Base-by-base conservation (phyloP, 371 early-diverging fungal genomes). In the Circinella minor region DNA sequence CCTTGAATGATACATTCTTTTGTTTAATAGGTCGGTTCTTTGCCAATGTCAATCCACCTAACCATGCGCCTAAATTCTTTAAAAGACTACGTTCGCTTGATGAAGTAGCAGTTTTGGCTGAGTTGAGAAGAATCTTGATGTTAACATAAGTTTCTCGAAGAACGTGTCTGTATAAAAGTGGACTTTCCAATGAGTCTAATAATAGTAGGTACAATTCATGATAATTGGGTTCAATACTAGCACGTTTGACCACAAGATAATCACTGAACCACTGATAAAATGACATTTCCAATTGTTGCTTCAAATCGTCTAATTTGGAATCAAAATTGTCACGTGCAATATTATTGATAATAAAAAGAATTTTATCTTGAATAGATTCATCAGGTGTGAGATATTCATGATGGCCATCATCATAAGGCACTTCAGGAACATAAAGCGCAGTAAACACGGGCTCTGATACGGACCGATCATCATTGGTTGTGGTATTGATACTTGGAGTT, bases 341-440 rank as follows among this genome's bases (percentile, higher is more conserved):
- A 73, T 99, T 99, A 82, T 99, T 99, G 74, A 99, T 89, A 36
- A 95, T 94, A 77, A 99, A 99, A 55, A 97, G 86, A 46, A 99
- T 92, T 82, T 95, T 95, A 74, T 98, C 98, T 76, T 94, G 93
- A 5, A 89, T 85, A 4, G 82, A 83, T 77, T 95, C 95, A 36
- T 81, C 71, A 0, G 98, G 94, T 27, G 87, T 77, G 8, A 84
- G 84, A 61, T 86, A 86, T 7, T 80, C 73, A 49, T 82, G 76
- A 48, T 51, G 14, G 51, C 15, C 47, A 17, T 74, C 73, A 8
- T 78, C 73, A n/a, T 63, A 37, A 17, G 77, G 62, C 36, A 78
- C 54, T 49, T 71, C 71, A 20, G 82, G 82, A 36, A 82, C 68
- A 62, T 72, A 81, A 9, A 93, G 66, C 1, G 92, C 87, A 0